A percentile compares a stretch with the other conserved stretches of the same genome.
Evolutionary conservation across 2,329 filamentous ascomycete genomes (phyloP).

Genomic region (Aspergillus fumigatiaffinis): DNA sequence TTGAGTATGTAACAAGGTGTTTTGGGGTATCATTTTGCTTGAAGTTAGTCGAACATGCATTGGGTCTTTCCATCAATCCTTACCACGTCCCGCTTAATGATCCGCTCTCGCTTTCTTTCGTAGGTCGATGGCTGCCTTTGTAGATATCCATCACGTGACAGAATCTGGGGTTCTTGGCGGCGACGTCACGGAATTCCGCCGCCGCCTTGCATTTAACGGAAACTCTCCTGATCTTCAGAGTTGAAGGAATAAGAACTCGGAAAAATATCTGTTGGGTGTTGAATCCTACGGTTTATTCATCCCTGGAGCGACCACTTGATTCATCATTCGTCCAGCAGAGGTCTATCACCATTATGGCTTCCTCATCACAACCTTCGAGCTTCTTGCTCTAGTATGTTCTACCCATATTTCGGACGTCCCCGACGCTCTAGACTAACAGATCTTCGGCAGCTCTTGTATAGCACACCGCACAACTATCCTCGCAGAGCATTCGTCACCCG

Average conservation of each 20-base stretch:
- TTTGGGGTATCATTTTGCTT: background rate
- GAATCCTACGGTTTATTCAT: background rate
- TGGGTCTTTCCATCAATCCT: background rate
- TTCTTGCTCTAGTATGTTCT: slow-evolving; percentile 67
- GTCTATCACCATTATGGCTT: slow-evolving; percentile 55
- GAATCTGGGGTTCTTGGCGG: slow-evolving; percentile 14
- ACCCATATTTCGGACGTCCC: background rate
- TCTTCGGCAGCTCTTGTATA: slow-evolving; percentile 71
- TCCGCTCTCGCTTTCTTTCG: background rate
- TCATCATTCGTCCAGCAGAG: background rate
- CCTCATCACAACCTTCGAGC: slow-evolving; percentile 62
- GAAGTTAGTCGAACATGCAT: background rate
- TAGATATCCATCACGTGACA: slow-evolving; percentile 10
- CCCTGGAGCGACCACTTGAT: background rate
- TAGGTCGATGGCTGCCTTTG: background rate
- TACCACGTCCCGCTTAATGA: background rate
- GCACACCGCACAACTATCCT: slow-evolving; percentile 92
- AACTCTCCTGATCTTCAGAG: background rate
- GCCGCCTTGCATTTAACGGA: background rate
- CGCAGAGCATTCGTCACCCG: slow-evolving; percentile 83
- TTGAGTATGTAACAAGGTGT: background rate
- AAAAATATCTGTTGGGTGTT: background rate
- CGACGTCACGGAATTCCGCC: slow-evolving; percentile 19
- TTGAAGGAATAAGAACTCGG: background rate
- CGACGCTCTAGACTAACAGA: slow-evolving; percentile 5